phyloP scores from a whole-genome alignment of 176 grass and related monocot genomes.

The Typha latifolia region DNA sequence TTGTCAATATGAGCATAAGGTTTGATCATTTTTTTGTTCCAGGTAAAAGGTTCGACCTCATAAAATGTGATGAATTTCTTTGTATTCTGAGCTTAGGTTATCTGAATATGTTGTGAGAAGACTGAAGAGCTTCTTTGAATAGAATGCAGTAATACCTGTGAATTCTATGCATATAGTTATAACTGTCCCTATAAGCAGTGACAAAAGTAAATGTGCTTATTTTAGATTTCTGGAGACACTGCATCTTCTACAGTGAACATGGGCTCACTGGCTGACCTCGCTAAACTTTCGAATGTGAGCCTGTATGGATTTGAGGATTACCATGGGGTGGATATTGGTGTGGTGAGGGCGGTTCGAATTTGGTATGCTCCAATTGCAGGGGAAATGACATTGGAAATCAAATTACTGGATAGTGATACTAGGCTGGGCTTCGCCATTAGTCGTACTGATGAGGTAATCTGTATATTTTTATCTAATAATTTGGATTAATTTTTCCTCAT shows the following conservation, averaged over 20 bases:
- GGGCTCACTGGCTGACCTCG: slow-evolving; percentile 64
- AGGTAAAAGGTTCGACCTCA: too few species aligned
- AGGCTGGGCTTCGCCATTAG: slow-evolving; percentile 85
- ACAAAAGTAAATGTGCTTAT: neutral
- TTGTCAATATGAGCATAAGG: too few species aligned
- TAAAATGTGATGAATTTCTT: too few species aligned
- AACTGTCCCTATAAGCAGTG: neutral
- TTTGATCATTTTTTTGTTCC: too few species aligned
- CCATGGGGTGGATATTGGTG: slow-evolving; percentile 88
- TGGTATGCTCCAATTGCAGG: slow-evolving; percentile 63
- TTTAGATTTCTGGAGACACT: slow-evolving; percentile 69
- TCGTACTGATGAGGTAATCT: slow-evolving; percentile 62
- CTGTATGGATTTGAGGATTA: slow-evolving; percentile 98
- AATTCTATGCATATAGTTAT: too few species aligned
- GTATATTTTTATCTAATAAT: neutral
- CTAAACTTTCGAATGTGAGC: slow-evolving; percentile 61
- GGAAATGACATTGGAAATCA: slow-evolving; percentile 63
- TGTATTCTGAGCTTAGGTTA: too few species aligned
- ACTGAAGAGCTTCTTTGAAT: too few species aligned
- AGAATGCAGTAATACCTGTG: too few species aligned
- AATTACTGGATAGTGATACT: slow-evolving; percentile 47
- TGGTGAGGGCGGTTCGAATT: slow-evolving; percentile 53
- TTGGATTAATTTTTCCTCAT: neutral
- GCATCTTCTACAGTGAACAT: slow-evolving; percentile 67
- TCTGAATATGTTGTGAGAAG: too few species aligned